Evolutionary conservation across 495 filamentous ascomycete genomes (phyloP).

Genomic region (Aspergillus olivimuriae): DNA sequence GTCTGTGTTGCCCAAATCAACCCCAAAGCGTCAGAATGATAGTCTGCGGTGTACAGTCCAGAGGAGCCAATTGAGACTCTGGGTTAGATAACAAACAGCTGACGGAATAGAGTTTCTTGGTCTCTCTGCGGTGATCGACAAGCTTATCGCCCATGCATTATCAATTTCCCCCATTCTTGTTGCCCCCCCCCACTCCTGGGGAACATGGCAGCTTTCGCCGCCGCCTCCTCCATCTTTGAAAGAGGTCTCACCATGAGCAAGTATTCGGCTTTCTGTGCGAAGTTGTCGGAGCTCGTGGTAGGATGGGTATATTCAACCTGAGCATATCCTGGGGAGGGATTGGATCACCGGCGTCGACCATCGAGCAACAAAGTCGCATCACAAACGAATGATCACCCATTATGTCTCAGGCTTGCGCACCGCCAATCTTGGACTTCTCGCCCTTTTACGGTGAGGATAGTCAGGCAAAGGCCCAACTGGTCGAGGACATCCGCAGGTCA

Average conservation of each 20-base stretch:
- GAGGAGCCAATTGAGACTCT: too few relatives aligned
- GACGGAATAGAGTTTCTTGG: not conserved
- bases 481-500: conserved; percentile 24
- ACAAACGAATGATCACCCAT: not conserved
- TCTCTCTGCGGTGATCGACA: not conserved
- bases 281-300: not conserved
- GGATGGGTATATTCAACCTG: not conserved
- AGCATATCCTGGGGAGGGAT: not conserved
- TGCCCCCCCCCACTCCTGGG: conserved; percentile 16
- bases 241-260: not conserved
- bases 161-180: conserved; percentile 18
- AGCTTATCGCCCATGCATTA: conserved; percentile 1
- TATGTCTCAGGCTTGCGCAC: conserved; percentile 19
- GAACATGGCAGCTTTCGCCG: not conserved
- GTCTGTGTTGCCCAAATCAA: too few relatives aligned
- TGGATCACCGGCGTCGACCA: not conserved
- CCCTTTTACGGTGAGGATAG: conserved; percentile 25
- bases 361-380: not conserved
- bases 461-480: conserved; percentile 24
- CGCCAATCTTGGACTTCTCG: conserved; percentile 33
- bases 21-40: too few relatives aligned
- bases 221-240: not conserved
- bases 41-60: too few relatives aligned
- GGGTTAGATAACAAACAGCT: too few relatives aligned
- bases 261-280: conserved; percentile 15